phyloP scores from a whole-genome alignment of 306 rosid genomes.

The Spatholobus suberectus region DNA sequence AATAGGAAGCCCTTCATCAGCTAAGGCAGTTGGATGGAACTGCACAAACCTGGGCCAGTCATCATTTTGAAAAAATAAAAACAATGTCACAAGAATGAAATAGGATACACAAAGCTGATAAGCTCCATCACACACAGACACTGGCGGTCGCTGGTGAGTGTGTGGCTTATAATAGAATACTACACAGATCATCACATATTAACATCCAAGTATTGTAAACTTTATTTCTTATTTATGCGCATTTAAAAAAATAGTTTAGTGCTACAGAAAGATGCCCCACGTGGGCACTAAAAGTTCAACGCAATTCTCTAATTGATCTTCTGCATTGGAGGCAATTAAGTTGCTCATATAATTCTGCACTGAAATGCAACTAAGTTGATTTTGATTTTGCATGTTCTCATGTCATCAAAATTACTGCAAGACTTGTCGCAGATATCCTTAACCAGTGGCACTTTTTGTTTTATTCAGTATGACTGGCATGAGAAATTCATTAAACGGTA shows the following conservation, averaged over 20 bases:
- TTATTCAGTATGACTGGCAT: constrained; percentile 2
- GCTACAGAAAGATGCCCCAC: background rate
- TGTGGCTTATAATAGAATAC: constrained; percentile 19
- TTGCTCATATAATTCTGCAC: background rate
- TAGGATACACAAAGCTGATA: background rate
- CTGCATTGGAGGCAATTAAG: background rate
- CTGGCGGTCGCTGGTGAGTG: background rate
- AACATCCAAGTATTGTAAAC: background rate
- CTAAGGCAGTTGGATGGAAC: constrained; percentile 96
- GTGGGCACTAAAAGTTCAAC: background rate
- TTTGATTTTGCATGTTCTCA: background rate
- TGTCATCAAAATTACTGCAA: constrained; percentile 3
- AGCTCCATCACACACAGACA: background rate
- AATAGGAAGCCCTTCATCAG: constrained; percentile 89
- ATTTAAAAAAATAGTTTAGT: background rate
- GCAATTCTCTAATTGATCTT: background rate
- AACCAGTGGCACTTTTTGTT: background rate
- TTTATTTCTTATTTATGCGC: background rate
- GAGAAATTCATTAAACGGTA: constrained; percentile 10
- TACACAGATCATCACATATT: background rate
- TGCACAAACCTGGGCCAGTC: constrained; percentile 77
- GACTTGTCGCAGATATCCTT: background rate
- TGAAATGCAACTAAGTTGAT: background rate
- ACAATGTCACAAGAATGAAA: constrained; percentile 1
- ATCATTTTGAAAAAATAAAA: background rate